Evolutionary conservation across 2,329 filamentous ascomycete species (phyloP).

Genomic region (Drechslera avenae): DNA sequence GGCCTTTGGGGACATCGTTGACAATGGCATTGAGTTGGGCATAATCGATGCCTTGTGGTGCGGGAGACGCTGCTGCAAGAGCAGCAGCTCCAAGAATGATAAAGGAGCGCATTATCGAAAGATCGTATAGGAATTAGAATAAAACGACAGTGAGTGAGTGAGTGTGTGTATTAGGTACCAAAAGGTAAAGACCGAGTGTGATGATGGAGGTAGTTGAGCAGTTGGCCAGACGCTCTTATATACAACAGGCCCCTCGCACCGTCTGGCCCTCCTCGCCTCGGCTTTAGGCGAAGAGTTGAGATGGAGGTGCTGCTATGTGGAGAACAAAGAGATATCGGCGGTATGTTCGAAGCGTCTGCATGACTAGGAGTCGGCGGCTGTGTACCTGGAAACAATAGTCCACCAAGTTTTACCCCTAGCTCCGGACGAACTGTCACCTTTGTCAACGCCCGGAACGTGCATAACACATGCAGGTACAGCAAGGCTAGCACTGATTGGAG

Average conservation of each 20-base stretch:
- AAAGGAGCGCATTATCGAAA: slow-evolving; percentile 26
- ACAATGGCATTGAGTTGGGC: slow-evolving; percentile 12
- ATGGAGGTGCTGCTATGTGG: slow-evolving; percentile 11
- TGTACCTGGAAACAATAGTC: slow-evolving; percentile 10
- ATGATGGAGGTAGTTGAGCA: slow-evolving; percentile 5
- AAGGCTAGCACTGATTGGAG: slow-evolving; percentile 1
- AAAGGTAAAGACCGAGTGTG: slow-evolving; percentile 8
- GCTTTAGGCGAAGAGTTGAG: slow-evolving; percentile 5
- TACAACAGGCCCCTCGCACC: slow-evolving; percentile 2
- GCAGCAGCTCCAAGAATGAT: slow-evolving; percentile 29
- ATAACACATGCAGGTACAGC: slow-evolving; percentile 8
- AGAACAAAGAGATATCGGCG: slow-evolving; percentile 8
- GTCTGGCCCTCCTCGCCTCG: background rate
- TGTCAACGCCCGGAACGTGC: slow-evolving; percentile 12
- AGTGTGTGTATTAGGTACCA: slow-evolving; percentile 1
- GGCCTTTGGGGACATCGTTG: slow-evolving; percentile 18
- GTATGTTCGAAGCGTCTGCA: slow-evolving; percentile 8
- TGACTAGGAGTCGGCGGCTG: slow-evolving; percentile 7
- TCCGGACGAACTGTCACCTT: slow-evolving; percentile 8
- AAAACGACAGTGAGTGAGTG: background rate
- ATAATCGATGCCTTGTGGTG: slow-evolving; percentile 27
- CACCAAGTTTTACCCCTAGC: slow-evolving; percentile 12
- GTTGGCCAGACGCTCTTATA: slow-evolving; percentile 6
- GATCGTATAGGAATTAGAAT: slow-evolving; percentile 2
- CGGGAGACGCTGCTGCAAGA: slow-evolving; percentile 28